phyloP scores from a whole-genome alignment of 139 green algal species.

The Micromonas commoda region DNA sequence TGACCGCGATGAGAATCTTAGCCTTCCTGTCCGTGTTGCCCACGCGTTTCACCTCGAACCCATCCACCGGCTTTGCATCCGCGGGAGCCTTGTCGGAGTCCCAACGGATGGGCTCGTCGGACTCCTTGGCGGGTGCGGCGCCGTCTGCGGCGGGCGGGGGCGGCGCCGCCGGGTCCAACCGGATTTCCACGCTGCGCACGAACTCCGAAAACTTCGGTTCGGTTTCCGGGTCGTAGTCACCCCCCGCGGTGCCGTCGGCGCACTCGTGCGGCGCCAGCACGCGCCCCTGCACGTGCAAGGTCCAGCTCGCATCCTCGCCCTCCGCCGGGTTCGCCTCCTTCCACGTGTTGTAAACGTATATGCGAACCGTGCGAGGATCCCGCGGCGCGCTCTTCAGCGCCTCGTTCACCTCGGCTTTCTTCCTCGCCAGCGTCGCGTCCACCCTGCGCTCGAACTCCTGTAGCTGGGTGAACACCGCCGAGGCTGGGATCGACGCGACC shows the following conservation, averaged over 20 bases:
- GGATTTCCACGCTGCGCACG: slow-evolving; percentile 42
- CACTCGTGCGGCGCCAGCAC: slow-evolving; percentile 14
- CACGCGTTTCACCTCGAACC: slow-evolving; percentile 46
- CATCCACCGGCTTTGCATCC: slow-evolving; percentile 24
- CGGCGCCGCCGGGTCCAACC: slow-evolving; percentile 36
- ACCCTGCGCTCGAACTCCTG: slow-evolving; percentile 58
- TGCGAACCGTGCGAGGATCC: slow-evolving; percentile 43
- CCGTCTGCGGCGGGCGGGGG: not conserved
- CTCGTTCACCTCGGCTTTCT: slow-evolving; percentile 60
- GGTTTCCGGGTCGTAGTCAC: not conserved
- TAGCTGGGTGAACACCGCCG: slow-evolving; percentile 52
- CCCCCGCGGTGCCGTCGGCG: not conserved
- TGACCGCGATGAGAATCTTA: slow-evolving; percentile 40
- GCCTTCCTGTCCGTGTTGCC: slow-evolving; percentile 39
- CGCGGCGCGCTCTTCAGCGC: slow-evolving; percentile 30
- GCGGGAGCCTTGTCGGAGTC: slow-evolving; percentile 19
- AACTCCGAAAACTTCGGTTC: slow-evolving; percentile 40
- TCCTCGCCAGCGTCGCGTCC: slow-evolving; percentile 49
- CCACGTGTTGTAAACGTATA: slow-evolving; percentile 52
- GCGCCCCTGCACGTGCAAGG: slow-evolving; percentile 34
- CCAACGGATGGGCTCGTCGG: slow-evolving; percentile 37
- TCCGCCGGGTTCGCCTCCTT: slow-evolving; percentile 3
- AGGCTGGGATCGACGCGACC: slow-evolving; percentile 53
- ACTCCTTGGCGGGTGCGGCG: not conserved
- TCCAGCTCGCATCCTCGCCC: slow-evolving; percentile 30